A percentile compares a stretch with the other conserved stretches of the same genome.
Evolutionary conservation across 306 rosid genomes (phyloP).

Genomic region (Fragaria iinumae): DNA sequence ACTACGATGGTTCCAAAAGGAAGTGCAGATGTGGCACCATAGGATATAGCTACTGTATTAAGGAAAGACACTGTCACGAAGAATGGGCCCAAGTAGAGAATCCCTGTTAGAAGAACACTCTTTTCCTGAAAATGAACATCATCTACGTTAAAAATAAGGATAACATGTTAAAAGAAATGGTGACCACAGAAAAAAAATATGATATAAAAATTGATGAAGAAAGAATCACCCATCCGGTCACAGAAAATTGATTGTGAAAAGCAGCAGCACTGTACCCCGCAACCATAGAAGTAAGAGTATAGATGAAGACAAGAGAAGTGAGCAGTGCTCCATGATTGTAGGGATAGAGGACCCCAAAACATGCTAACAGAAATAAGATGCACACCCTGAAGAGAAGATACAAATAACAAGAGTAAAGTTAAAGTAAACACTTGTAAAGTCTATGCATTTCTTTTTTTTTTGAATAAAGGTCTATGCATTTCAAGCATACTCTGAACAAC

Average conservation of each 20-base stretch:
- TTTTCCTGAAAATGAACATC: constrained; percentile 50
- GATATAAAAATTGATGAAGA: constrained; percentile 1
- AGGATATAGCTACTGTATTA: constrained; percentile 62
- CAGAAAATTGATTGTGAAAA: constrained; percentile 63
- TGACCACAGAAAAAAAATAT: neutral
- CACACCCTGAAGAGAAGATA: constrained; percentile 49
- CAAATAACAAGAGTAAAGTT: constrained; percentile 8
- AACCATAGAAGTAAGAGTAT: constrained; percentile 57
- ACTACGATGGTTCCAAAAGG: constrained; percentile 74
- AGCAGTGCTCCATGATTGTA: constrained; percentile 76
- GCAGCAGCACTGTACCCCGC: constrained; percentile 78
- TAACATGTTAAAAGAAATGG: neutral
- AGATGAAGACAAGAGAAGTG: constrained; percentile 51
- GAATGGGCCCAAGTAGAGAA: constrained; percentile 72
- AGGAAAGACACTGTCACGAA: constrained; percentile 52
- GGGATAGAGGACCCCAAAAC: constrained; percentile 65
- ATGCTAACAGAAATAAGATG: constrained; percentile 59
- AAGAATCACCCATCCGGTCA: constrained; percentile 68
- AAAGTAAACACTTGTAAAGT: neutral
- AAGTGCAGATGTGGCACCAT: constrained; percentile 59
- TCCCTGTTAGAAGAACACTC: constrained; percentile 62
- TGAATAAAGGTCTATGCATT: neutral
- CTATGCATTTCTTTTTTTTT: neutral
- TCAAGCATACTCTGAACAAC: neutral
- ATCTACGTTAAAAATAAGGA: constrained; percentile 19